phyloP scores from a whole-genome alignment of 345 rosid genomes.

The Salix suchowensis region DNA sequence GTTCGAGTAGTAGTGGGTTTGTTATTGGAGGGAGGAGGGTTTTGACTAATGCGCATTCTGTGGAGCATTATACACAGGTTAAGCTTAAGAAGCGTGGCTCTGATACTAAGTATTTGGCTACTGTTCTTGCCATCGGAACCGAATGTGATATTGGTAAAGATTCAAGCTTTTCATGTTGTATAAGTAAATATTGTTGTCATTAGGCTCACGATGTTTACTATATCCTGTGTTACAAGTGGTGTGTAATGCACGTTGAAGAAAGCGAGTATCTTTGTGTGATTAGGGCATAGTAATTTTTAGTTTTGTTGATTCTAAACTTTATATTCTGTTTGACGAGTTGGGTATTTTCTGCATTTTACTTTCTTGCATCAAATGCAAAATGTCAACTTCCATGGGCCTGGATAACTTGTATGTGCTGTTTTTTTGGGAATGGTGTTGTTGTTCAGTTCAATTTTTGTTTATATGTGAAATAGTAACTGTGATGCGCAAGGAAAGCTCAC shows the following conservation, averaged over 20 bases:
- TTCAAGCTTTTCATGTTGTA: background rate
- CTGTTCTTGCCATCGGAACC: conserved; percentile 84
- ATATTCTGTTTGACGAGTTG: background rate
- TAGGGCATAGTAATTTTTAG: background rate
- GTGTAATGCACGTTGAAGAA: too few relatives aligned
- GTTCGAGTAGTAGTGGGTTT: conserved; percentile 88
- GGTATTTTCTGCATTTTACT: background rate
- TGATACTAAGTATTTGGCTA: conserved; percentile 85
- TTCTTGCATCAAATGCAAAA: background rate
- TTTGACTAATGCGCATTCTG: conserved; percentile 91
- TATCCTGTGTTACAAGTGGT: background rate
- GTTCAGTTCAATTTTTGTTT: background rate
- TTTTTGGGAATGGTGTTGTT: background rate
- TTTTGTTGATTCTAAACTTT: background rate
- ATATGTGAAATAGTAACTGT: background rate
- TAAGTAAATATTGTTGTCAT: background rate
- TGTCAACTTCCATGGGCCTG: background rate
- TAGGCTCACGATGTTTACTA: background rate
- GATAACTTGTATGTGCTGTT: background rate
- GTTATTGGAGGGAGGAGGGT: conserved; percentile 70
- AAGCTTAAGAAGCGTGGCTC: conserved; percentile 94
- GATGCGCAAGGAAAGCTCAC: background rate
- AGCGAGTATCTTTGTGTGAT: too few relatives aligned
- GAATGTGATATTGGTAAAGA: conserved; percentile 85
- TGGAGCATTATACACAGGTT: conserved; percentile 91